phyloP scores from a whole-genome alignment of 345 rosid genomes.

The Lepidium aucheri region DNA sequence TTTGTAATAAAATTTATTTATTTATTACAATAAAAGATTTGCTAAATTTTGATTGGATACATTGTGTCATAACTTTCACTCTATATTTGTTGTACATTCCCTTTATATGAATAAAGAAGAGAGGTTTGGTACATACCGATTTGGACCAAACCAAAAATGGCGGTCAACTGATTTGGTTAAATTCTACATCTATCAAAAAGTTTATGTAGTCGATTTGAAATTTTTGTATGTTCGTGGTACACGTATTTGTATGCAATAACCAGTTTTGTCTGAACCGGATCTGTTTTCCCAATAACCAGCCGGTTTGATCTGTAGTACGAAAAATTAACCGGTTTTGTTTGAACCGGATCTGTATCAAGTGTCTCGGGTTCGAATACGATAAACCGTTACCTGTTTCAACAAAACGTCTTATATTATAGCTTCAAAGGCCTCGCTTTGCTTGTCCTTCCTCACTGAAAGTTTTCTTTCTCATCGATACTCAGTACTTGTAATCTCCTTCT shows the following conservation, averaged over 20 bases:
- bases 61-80: background rate
- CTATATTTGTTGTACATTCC: too few relatives aligned
- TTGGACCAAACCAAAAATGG: background rate
- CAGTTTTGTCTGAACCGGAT: too few relatives aligned
- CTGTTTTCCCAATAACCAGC: too few relatives aligned
- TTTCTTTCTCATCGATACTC: slow-evolving; percentile 4
- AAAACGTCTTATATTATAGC: background rate
- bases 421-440: background rate
- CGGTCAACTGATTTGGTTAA: too few relatives aligned
- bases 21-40: background rate
- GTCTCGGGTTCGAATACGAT: background rate
- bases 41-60: slow-evolving; percentile 3
- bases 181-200: too few relatives aligned
- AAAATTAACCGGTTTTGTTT: background rate
- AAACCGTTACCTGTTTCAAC: slow-evolving; percentile 2
- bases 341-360: slow-evolving; percentile 6
- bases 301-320: too few relatives aligned
- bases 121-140: background rate
- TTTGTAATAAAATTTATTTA: too few relatives aligned
- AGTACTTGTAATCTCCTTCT: background rate
- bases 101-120: background rate
- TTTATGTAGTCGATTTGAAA: too few relatives aligned
- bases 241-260: too few relatives aligned
- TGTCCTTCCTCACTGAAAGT: background rate
- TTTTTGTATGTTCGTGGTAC: too few relatives aligned